Evolutionary conservation across 345 rosid genomes (phyloP).

Genomic region (Jatropha curcas): DNA sequence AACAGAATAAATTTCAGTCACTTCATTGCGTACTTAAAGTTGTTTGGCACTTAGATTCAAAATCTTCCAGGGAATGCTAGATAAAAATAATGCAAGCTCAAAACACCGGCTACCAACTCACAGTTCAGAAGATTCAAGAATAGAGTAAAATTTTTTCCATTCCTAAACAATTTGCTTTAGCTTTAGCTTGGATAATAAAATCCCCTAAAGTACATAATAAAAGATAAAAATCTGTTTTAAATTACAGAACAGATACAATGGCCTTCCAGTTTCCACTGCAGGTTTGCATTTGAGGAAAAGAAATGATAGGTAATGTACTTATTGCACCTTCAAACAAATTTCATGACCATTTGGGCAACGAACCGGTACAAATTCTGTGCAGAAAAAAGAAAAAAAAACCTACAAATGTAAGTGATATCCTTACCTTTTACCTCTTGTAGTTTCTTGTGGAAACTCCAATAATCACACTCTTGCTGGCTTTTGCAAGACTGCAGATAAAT

Average conservation of each 20-base stretch:
- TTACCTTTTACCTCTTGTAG: constrained; percentile 23
- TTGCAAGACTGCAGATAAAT: constrained; percentile 87
- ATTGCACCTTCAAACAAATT: constrained; percentile 34
- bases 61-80: neutral
- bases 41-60: neutral
- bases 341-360: constrained; percentile 23
- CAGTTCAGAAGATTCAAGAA: constrained; percentile 20
- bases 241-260: constrained; percentile 21
- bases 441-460: constrained; percentile 7
- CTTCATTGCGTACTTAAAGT: neutral
- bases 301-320: constrained; percentile 29
- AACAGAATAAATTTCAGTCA: neutral
- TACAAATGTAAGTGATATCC: neutral
- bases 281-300: constrained; percentile 20
- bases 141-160: constrained; percentile 13
- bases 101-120: neutral
- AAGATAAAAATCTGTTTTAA: constrained; percentile 7
- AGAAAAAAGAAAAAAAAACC: constrained; percentile 24
- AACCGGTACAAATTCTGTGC: constrained; percentile 19
- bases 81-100: constrained; percentile 1
- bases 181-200: constrained; percentile 17
- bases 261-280: constrained; percentile 20
- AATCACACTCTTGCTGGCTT: constrained; percentile 66
- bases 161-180: constrained; percentile 18
- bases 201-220: constrained; percentile 19